Percentiles rank a stretch among this genome's conserved stretches.
These are phyloP conservation scores for Sistotremastrum niveocremeum DNA, from an alignment of 768 basidiomycete genomes.

Conservation along the genomic window DNA sequence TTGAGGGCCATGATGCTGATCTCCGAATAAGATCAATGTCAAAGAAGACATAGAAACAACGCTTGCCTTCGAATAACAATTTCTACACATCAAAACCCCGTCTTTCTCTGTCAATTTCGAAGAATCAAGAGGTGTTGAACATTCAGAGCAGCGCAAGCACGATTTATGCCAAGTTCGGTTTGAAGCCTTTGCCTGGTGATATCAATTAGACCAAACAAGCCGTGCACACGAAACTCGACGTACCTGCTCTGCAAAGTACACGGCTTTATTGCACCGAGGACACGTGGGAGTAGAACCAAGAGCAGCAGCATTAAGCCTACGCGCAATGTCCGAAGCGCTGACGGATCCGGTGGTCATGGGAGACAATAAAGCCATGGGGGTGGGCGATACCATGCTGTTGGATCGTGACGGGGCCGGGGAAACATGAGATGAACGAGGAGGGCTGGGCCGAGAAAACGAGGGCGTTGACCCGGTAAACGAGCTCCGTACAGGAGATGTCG, in stretches of 20 bases:
- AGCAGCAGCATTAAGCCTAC: background rate
- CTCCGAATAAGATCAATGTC: background rate
- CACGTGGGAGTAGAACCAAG: slow-evolving; percentile 36
- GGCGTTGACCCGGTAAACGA: too few relatives aligned
- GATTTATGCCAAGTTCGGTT: slow-evolving; percentile 70
- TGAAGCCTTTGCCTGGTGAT: slow-evolving; percentile 55
- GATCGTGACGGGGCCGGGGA: too few relatives aligned
- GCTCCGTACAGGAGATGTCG: too few relatives aligned
- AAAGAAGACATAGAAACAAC: slow-evolving; percentile 1
- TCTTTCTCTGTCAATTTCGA: slow-evolving; percentile 63
- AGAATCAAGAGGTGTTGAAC: slow-evolving; percentile 56
- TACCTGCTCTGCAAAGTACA: slow-evolving; percentile 81
- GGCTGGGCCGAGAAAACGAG: too few relatives aligned
- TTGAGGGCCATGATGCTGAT: slow-evolving; percentile 56
- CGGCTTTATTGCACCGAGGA: slow-evolving; percentile 56
- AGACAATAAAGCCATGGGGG: too few relatives aligned
- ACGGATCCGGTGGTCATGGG: too few relatives aligned
- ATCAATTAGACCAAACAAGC: background rate
- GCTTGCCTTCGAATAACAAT: slow-evolving; percentile 58
- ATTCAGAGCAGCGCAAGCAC: slow-evolving; percentile 67
- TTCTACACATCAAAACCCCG: slow-evolving; percentile 52
- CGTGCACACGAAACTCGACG: background rate
- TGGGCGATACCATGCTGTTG: too few relatives aligned
- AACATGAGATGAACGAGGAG: too few relatives aligned
- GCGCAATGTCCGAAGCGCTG: background rate